Evolutionary conservation across 2,329 filamentous ascomycete species (phyloP).

Genomic region (Trichophyton schoenleinii): DNA sequence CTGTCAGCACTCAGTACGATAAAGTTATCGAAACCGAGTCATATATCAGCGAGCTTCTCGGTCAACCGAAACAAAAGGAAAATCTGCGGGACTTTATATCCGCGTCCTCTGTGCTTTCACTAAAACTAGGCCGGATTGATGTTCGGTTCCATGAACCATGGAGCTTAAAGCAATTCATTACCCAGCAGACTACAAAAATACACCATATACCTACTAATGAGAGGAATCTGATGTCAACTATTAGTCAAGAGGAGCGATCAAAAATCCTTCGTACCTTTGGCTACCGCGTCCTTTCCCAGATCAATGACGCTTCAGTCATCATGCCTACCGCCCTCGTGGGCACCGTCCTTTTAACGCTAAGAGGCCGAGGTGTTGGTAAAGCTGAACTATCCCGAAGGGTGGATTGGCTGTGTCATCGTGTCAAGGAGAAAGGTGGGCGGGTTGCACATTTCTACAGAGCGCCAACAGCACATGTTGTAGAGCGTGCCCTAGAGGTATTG

Average conservation of each 20-base stretch:
- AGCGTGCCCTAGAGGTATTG: slow-evolving; percentile 80
- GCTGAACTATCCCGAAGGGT: slow-evolving; percentile 73
- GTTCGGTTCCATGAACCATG: slow-evolving; percentile 94
- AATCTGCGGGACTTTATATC: slow-evolving; percentile 83
- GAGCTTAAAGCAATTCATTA: slow-evolving; percentile 73
- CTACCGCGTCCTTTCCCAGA: slow-evolving; percentile 84
- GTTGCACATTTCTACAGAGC: slow-evolving; percentile 85
- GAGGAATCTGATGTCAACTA: slow-evolving; percentile 25
- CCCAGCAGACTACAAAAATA: slow-evolving; percentile 55
- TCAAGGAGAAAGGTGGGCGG: slow-evolving; percentile 73
- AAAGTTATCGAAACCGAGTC: slow-evolving; percentile 97
- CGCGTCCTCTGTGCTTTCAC: slow-evolving; percentile 72
- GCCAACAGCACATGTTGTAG: slow-evolving; percentile 68
- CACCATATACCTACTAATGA: slow-evolving; percentile 29
- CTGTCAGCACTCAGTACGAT: slow-evolving; percentile 95
- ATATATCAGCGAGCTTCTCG: slow-evolving; percentile 87
- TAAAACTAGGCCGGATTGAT: slow-evolving; percentile 83
- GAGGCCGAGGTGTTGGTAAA: slow-evolving; percentile 83
- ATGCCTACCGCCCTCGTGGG: slow-evolving; percentile 97
- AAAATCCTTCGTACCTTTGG: slow-evolving; percentile 74
- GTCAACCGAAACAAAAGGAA: slow-evolving; percentile 90
- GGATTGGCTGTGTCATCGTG: slow-evolving; percentile 74
- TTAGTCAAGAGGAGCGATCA: slow-evolving; percentile 46
- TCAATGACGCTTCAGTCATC: slow-evolving; percentile 90
- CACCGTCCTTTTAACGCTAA: slow-evolving; percentile 78